Conservation (phyloP, 805 yeast species). For the Starmerella gropengiesseri region DNA sequence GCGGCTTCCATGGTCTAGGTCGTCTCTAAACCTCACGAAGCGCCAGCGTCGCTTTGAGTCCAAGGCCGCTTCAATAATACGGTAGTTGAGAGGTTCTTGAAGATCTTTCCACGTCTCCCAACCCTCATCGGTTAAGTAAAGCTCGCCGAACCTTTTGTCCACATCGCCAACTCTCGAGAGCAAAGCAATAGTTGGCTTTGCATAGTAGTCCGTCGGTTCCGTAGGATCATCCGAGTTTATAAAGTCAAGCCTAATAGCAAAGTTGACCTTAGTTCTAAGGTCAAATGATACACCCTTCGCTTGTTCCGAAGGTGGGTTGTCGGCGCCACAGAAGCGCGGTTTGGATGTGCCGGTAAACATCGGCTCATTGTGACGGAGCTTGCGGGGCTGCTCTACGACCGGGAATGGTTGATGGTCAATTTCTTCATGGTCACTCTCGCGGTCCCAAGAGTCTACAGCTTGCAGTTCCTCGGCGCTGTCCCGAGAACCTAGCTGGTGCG, state of each 20-base stretch:
- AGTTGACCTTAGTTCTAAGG: too few relatives aligned
- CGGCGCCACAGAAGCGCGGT: conserved; percentile 84
- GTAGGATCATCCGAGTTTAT: conserved; percentile 53
- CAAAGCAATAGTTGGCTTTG: conserved; percentile 58
- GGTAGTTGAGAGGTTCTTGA: conserved; percentile 75
- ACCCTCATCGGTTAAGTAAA: conserved; percentile 55
- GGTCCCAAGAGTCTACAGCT: conserved; percentile 65
- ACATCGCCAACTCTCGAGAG: conserved; percentile 55
- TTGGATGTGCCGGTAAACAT: conserved; percentile 85
- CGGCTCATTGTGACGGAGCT: conserved; percentile 87
- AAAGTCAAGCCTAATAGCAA: conserved; percentile 55
- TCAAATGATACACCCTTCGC: conserved; percentile 91
- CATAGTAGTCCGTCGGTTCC: conserved; percentile 44
- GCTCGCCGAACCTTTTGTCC: conserved; percentile 51
- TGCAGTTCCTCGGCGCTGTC: conserved; percentile 62
- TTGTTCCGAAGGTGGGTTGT: conserved; percentile 93
- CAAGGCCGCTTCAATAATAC: conserved; percentile 76
- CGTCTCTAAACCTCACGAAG: conserved; percentile 82
- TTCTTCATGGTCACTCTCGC: conserved; percentile 76
- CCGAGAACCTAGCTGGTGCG: conserved; percentile 70
- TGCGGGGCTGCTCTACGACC: conserved; percentile 59
- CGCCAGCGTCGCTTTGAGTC: conserved; percentile 66
- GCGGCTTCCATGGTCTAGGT: conserved; percentile 82
- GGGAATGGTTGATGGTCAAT: conserved; percentile 72
- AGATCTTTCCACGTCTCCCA: conserved; percentile 66